Evolutionary conservation across 2,329 filamentous ascomycete genomes (phyloP), one percentile per base, ranked within the genome.

Genomic region (Calonectria honghensis): DNA sequence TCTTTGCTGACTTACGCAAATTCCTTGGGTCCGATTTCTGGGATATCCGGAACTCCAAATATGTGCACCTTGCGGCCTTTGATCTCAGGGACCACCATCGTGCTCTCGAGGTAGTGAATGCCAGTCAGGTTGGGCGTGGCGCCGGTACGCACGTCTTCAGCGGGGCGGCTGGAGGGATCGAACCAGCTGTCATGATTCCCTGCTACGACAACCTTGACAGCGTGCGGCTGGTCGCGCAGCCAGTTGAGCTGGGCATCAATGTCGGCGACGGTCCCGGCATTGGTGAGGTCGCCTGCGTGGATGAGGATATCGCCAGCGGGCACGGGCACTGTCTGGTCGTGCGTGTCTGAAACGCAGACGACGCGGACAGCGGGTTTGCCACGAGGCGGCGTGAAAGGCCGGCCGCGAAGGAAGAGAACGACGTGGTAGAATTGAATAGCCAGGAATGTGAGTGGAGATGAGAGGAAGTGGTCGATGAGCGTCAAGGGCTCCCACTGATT

Each of bases 131-230:
- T 88, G 20, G 96, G 88, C 37, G 83, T 84, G 75, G 86, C 86
- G n/a, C 84, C 83, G 1, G 86, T 85, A n/a, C 87, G 82, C 27
- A 88, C 87, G 81, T 95, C 92, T 59, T 90, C 87, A 13, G 88
- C 85, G 20, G 83, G 84, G 5, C 94, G 89, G 18, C 91, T 92
- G 41, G 88, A 87, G 31, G 90, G 87, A 84, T 98, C 96, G 75
- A 98, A 94, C 87, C 92, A 97, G 80, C 92, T 93, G 82, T 98
- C 96, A 84, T 98, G 96, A 82, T 98, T 98, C 1, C 96, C 96
- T 39, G 92, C 92, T 39, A 98, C 92, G 45, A 96, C 90, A 31
- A 98, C 89, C 84, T 98, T 98, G 84, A 97, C 90, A 45, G 86
- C 86, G 81, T 98, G 95, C 0, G 95, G 94, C 10, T 96, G 90